A percentile compares a stretch with the other conserved stretches of the same genome.
Conservation (phyloP, 2,329 filamentous ascomycete species). For the Talaromyces sp. region DNA sequence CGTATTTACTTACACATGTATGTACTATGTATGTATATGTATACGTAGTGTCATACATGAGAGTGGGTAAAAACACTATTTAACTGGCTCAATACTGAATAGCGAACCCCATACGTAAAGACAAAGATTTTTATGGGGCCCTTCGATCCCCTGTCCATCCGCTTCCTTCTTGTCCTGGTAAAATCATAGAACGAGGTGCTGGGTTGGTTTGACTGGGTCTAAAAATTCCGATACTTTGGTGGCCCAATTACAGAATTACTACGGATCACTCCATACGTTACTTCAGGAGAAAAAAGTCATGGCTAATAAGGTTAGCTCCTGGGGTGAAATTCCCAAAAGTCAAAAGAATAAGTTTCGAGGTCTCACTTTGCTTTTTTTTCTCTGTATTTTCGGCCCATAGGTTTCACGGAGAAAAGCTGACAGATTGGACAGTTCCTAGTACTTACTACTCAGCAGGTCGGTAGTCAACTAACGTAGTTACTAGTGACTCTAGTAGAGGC, state of each 20-base stretch:
- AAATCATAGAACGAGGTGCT: background rate
- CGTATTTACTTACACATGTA: background rate
- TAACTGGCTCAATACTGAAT: background rate
- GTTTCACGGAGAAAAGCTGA: background rate
- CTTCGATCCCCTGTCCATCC: background rate
- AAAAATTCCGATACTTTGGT: constrained; percentile 14
- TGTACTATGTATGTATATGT: background rate
- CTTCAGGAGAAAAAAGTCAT: background rate
- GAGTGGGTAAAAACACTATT: background rate
- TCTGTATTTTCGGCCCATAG: background rate
- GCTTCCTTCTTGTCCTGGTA: background rate
- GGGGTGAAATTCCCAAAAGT: background rate
- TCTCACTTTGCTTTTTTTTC: background rate
- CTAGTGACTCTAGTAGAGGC: background rate
- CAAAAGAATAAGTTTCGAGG: background rate
- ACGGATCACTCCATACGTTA: background rate
- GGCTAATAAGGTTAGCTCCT: background rate
- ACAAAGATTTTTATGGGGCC: constrained; percentile 5
- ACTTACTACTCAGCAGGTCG: background rate
- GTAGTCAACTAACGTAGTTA: background rate
- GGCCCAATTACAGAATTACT: background rate
- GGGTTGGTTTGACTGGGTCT: background rate
- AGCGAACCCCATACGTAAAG: background rate
- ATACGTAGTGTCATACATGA: background rate
- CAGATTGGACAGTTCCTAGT: background rate